Evolutionary conservation across 805 yeast genomes (phyloP).

Genomic region (Monosporozyma aerobia): DNA sequence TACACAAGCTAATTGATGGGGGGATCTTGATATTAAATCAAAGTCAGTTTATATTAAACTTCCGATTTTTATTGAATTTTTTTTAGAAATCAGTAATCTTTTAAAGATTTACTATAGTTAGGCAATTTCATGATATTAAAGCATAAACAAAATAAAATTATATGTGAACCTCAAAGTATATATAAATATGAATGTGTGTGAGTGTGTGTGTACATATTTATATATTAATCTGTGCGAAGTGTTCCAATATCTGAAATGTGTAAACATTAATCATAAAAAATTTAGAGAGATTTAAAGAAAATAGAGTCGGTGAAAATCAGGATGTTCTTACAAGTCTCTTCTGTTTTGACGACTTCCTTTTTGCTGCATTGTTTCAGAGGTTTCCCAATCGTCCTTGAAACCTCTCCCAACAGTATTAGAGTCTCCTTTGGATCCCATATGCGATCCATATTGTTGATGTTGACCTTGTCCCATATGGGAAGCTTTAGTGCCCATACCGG

Average conservation of each 20-base stretch:
- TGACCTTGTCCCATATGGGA: not conserved
- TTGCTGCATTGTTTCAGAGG: not conserved
- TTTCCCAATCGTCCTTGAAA: slow-evolving; percentile 11
- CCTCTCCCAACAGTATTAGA: slow-evolving; percentile 11
- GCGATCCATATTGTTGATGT: not conserved
- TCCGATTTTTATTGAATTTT: too few relatives aligned
- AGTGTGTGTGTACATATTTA: not conserved
- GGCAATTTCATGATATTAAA: not conserved
- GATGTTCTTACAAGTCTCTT: not conserved
- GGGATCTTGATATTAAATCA: not conserved
- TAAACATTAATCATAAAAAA: not conserved
- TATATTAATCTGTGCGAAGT: not conserved
- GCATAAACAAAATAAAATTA: not conserved
- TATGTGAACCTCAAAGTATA: not conserved
- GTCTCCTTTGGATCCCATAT: not conserved
- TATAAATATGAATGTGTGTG: not conserved
- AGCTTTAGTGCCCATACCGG: not conserved
- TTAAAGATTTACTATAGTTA: too few relatives aligned
- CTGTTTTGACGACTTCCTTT: not conserved
- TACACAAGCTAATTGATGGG: not conserved
- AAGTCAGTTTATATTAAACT: too few relatives aligned
- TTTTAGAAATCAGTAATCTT: too few relatives aligned
- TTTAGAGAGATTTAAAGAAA: not conserved
- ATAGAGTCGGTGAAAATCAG: not conserved
- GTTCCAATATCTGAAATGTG: not conserved